Evolutionary conservation across 495 filamentous ascomycete species (phyloP).

Genomic region (Beverwykella pulmonaria): DNA sequence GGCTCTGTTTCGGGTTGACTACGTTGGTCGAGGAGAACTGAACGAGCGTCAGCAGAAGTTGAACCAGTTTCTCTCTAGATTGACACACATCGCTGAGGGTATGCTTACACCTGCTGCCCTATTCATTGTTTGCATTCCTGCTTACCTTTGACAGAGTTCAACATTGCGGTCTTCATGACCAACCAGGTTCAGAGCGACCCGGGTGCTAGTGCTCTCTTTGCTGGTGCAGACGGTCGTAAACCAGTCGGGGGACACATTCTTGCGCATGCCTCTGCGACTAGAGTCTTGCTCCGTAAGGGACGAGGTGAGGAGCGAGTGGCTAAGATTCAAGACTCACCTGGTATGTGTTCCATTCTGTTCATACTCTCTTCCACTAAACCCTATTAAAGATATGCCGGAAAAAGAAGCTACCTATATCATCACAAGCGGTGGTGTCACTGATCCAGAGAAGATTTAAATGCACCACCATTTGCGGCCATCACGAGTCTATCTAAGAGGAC

Average conservation of each 20-base stretch:
- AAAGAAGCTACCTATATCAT: slow-evolving; percentile 79
- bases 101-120: slow-evolving; percentile 13
- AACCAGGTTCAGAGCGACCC: slow-evolving; percentile 83
- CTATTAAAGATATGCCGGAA: slow-evolving; percentile 67
- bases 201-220: slow-evolving; percentile 78
- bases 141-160: slow-evolving; percentile 62
- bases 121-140: background rate
- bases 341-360: slow-evolving; percentile 46
- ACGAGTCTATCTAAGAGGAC: background rate
- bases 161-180: slow-evolving; percentile 75
- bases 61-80: slow-evolving; percentile 67
- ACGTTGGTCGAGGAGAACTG: slow-evolving; percentile 72
- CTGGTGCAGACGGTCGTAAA: slow-evolving; percentile 74
- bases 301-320: slow-evolving; percentile 79
- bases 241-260: slow-evolving; percentile 78
- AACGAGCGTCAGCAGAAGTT: slow-evolving; percentile 78
- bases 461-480: background rate
- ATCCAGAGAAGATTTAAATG: slow-evolving; percentile 62
- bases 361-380: background rate
- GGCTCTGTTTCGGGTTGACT: slow-evolving; percentile 77
- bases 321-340: slow-evolving; percentile 77
- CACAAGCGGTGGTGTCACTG: slow-evolving; percentile 74
- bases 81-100: slow-evolving; percentile 77
- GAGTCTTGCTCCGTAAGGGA: slow-evolving; percentile 74
- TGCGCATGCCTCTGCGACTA: slow-evolving; percentile 75